Evolutionary conservation across 192 early-diverging fungal genomes (phyloP).

Genomic region (Linnemannia elongata): DNA sequence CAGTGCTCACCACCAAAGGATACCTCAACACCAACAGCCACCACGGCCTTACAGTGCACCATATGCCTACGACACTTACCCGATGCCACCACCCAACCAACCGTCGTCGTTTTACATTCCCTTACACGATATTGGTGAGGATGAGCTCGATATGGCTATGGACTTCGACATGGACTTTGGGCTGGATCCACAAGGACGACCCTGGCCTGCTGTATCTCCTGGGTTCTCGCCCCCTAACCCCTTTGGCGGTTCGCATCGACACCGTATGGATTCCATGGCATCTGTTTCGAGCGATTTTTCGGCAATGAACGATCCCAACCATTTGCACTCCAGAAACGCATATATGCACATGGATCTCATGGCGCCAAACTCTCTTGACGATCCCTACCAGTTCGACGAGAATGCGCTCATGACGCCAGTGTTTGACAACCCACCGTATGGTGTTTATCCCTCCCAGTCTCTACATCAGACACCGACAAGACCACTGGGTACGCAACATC

Average conservation of each 20-base stretch:
- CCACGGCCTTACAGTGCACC: conserved; percentile 11
- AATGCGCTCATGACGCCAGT: conserved; percentile 22
- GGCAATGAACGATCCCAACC: conserved; percentile 8
- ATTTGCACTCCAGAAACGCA: conserved; percentile 9
- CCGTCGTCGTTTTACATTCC: conserved; percentile 42
- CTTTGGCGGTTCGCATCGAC: conserved; percentile 10
- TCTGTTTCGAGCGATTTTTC: conserved; percentile 39
- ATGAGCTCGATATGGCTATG: conserved; percentile 46
- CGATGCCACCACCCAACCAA: conserved; percentile 19
- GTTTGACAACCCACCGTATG: conserved; percentile 18
- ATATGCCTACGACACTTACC: conserved; percentile 24
- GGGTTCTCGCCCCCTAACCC: conserved; percentile 20
- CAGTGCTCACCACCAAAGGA: conserved; percentile 23
- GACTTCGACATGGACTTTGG: conserved; percentile 46
- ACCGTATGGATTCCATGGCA: conserved; percentile 40
- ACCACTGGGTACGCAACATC: background rate
- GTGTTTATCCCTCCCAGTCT: conserved; percentile 1
- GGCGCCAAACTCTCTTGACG: conserved; percentile 11
- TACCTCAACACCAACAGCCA: conserved; percentile 13
- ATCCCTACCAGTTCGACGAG: conserved; percentile 57
- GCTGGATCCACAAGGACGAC: conserved; percentile 20
- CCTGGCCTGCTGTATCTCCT: conserved; percentile 13
- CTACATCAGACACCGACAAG: conserved; percentile 9
- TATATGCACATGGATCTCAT: conserved; percentile 35
- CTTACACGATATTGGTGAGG: conserved; percentile 35